phyloP scores from a whole-genome alignment of 2,329 filamentous ascomycete species.

The Colletotrichum salicis region DNA sequence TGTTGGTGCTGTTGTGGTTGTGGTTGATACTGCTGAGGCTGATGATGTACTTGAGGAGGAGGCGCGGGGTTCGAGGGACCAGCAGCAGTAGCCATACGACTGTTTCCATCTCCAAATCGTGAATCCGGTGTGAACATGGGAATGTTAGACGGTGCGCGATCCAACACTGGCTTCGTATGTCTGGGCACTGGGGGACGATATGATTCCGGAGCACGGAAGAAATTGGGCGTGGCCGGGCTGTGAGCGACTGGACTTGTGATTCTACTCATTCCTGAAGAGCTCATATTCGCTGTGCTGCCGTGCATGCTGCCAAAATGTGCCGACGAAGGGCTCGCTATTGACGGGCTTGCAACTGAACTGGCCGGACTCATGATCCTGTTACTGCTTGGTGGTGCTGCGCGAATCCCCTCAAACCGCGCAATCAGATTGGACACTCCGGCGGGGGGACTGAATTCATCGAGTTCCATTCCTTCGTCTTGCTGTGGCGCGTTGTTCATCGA shows the following conservation, averaged over 20 bases:
- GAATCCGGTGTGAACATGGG: constrained; percentile 33
- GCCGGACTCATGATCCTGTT: constrained; percentile 42
- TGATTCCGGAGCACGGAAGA: constrained; percentile 27
- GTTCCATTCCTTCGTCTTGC: constrained; percentile 35
- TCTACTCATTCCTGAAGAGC: constrained; percentile 35
- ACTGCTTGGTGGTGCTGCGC: constrained; percentile 46
- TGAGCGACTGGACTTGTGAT: constrained; percentile 45
- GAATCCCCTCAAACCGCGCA: constrained; percentile 52
- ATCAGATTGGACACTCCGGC: constrained; percentile 51
- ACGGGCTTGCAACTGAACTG: constrained; percentile 36
- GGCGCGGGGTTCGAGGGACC: constrained; percentile 11
- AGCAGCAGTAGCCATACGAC: not conserved
- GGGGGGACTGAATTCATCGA: constrained; percentile 32
- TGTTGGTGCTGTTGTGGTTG: not conserved
- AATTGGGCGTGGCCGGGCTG: constrained; percentile 39
- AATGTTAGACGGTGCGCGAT: constrained; percentile 36
- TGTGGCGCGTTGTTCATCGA: constrained; percentile 13
- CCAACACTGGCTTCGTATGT: constrained; percentile 50
- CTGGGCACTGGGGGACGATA: constrained; percentile 49
- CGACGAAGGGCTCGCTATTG: constrained; percentile 39
- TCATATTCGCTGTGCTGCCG: constrained; percentile 38
- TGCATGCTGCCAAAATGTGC: constrained; percentile 47
- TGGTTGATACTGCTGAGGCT: constrained; percentile 8
- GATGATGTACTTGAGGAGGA: constrained; percentile 6
- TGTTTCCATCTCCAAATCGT: constrained; percentile 31